phyloP scores from a whole-genome alignment of 495 filamentous ascomycete genomes.

The Saxispiralis lemnorum region DNA sequence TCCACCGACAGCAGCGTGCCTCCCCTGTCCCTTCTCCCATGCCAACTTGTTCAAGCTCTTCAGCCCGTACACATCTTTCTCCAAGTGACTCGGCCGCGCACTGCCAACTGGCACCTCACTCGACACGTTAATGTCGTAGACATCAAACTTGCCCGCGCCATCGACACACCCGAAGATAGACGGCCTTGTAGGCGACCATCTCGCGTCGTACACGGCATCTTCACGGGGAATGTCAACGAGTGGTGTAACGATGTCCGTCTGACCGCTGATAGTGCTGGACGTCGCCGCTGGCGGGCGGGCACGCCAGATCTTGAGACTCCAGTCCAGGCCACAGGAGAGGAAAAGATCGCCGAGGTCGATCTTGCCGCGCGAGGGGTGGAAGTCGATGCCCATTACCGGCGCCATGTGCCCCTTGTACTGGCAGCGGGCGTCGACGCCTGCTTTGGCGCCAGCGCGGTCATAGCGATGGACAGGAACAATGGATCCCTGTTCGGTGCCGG shows the following conservation, averaged over 20 bases:
- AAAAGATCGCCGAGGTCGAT: slow-evolving; percentile 93
- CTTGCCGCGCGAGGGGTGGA: slow-evolving; percentile 77
- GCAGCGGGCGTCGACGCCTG: slow-evolving; percentile 73
- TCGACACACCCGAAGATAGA: slow-evolving; percentile 89
- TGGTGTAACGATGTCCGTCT: slow-evolving; percentile 39
- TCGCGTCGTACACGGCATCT: slow-evolving; percentile 88
- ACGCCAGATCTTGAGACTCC: slow-evolving; percentile 95
- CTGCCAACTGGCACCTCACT: slow-evolving; percentile 76
- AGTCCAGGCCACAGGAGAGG: slow-evolving; percentile 71
- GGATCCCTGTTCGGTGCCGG: slow-evolving; percentile 86
- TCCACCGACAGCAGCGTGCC: slow-evolving; percentile 69
- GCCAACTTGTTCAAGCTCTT: slow-evolving; percentile 80
- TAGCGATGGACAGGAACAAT: slow-evolving; percentile 95
- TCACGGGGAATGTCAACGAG: slow-evolving; percentile 80
- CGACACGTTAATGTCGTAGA: slow-evolving; percentile 88
- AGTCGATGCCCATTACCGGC: slow-evolving; percentile 88
- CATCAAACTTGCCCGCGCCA: slow-evolving; percentile 76
- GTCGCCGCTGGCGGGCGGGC: slow-evolving; percentile 57
- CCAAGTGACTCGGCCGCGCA: slow-evolving; percentile 43
- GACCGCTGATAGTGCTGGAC: slow-evolving; percentile 22
- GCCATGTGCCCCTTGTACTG: slow-evolving; percentile 75
- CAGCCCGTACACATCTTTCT: slow-evolving; percentile 35
- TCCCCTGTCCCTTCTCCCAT: slow-evolving; percentile 82
- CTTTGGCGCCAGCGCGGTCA: slow-evolving; percentile 89
- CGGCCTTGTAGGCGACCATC: slow-evolving; percentile 81